Conservation (phyloP, 1,139 yeast species). For the Tardiomyces digboiensis region DNA sequence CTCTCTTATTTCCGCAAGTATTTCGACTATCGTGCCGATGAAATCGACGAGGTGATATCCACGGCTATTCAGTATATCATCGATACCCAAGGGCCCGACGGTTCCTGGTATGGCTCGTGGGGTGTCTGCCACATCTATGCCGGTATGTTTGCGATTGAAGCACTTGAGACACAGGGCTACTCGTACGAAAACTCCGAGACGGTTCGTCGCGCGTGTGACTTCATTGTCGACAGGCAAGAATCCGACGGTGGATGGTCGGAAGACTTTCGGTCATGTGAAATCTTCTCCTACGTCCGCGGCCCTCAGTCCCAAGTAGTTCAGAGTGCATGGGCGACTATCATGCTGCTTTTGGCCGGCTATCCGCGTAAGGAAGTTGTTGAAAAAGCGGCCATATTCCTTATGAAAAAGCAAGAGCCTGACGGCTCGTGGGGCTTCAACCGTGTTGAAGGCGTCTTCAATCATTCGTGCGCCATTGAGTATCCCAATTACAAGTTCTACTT, state of each 20-base stretch:
- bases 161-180: constrained; percentile 61
- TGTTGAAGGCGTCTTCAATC: constrained; percentile 95
- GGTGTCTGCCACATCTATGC: constrained; percentile 97
- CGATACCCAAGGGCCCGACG: constrained; percentile 61
- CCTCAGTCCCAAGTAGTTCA: constrained; percentile 70
- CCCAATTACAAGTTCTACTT: constrained; percentile 89
- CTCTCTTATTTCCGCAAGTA: constrained; percentile 67
- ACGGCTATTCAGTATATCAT: constrained; percentile 69
- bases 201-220: constrained; percentile 77
- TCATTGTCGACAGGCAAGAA: constrained; percentile 63
- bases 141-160: constrained; percentile 96
- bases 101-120: constrained; percentile 99
- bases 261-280: constrained; percentile 53
- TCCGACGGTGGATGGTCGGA: constrained; percentile 98
- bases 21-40: constrained; percentile 49
- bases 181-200: constrained; percentile 50
- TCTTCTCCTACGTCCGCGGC: constrained; percentile 65
- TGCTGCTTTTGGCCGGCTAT: constrained; percentile 68
- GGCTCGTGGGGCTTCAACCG: constrained; percentile 89
- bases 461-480: constrained; percentile 87
- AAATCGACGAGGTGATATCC: constrained; percentile 56
- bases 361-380: constrained; percentile 59
- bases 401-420: constrained; percentile 54
- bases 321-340: constrained; percentile 89
- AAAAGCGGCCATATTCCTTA: constrained; percentile 53